These are phyloP conservation scores for Aegilops sharonensis DNA, from an alignment of 176 grass and related monocot species.

Conservation along the genomic window DNA sequence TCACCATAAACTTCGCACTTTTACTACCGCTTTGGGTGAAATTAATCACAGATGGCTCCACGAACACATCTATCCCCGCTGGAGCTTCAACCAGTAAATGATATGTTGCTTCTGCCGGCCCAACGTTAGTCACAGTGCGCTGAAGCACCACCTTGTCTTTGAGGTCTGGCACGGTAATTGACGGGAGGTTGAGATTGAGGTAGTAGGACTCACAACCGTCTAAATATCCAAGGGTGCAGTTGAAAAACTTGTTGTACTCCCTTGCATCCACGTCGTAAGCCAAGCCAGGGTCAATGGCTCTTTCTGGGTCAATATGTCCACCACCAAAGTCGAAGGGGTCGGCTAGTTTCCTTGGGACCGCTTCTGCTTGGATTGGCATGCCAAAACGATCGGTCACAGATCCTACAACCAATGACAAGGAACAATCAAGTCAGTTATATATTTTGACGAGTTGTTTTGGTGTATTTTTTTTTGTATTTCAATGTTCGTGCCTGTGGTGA, in stretches of 20 bases:
- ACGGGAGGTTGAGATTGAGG: too few relatives aligned
- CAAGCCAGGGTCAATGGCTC: too few relatives aligned
- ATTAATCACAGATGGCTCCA: not conserved
- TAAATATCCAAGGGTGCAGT: too few relatives aligned
- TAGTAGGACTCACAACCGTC: not conserved
- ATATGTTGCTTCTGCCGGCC: not conserved
- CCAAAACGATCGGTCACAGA: not conserved
- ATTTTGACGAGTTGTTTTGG: too few relatives aligned
- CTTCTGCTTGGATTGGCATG: not conserved
- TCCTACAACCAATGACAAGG: not conserved
- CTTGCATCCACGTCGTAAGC: too few relatives aligned
- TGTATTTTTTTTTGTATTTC: too few relatives aligned
- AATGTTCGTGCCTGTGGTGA: too few relatives aligned
- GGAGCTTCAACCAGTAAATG: not conserved
- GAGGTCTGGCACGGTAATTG: too few relatives aligned
- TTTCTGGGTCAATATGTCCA: too few relatives aligned
- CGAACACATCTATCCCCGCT: not conserved
- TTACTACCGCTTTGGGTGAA: not conserved
- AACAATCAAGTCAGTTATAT: not conserved
- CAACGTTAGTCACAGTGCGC: slow-evolving; percentile 28
- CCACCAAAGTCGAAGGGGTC: too few relatives aligned
- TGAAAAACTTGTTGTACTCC: too few relatives aligned
- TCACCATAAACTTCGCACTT: slow-evolving; percentile 9
- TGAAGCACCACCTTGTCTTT: not conserved
- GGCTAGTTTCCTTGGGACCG: too few relatives aligned